Evolutionary conservation across 108 stramenopile genomes (phyloP).

Genomic region (Nannochloropsis granulata): DNA sequence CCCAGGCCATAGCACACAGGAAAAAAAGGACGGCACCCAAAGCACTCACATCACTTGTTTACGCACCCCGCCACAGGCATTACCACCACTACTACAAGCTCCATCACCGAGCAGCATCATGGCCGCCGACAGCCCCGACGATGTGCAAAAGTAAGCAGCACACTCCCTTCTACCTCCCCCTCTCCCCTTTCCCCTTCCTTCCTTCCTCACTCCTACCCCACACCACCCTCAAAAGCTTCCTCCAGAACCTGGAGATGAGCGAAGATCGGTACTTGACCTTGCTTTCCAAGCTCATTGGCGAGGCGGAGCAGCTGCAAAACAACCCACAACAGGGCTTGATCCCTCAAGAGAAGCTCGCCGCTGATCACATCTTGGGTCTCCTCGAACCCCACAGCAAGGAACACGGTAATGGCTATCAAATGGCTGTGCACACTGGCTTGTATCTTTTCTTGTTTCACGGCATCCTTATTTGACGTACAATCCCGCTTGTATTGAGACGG

Average conservation of each 20-base stretch:
- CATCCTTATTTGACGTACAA: too few relatives aligned
- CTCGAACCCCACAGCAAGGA: conserved; percentile 38
- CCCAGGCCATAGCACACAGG: too few relatives aligned
- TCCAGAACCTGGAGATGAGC: conserved; percentile 26
- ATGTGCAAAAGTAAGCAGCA: not conserved
- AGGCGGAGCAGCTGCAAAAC: conserved; percentile 34
- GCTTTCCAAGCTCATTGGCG: conserved; percentile 44
- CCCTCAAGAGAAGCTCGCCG: conserved; percentile 36
- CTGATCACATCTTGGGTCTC: conserved; percentile 37
- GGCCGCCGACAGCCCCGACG: not conserved
- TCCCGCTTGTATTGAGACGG: too few relatives aligned
- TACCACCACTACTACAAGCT: not conserved
- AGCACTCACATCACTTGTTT: too few relatives aligned
- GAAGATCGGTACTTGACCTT: conserved; percentile 41
- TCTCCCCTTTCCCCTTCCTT: not conserved
- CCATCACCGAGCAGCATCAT: not conserved
- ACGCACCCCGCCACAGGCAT: not conserved
- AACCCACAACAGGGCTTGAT: conserved; percentile 32
- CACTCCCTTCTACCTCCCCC: not conserved
- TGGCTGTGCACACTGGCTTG: too few relatives aligned
- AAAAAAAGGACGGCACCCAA: too few relatives aligned
- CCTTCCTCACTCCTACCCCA: not conserved
- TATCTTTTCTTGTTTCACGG: too few relatives aligned
- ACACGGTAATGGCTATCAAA: conserved; percentile 13
- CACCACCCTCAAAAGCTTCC: not conserved